A percentile compares a stretch with the other conserved stretches of the same genome.
These are phyloP conservation scores for Cnidoscolus chayamansa DNA, from an alignment of 441 rosid genomes.

Conservation along the genomic window DNA sequence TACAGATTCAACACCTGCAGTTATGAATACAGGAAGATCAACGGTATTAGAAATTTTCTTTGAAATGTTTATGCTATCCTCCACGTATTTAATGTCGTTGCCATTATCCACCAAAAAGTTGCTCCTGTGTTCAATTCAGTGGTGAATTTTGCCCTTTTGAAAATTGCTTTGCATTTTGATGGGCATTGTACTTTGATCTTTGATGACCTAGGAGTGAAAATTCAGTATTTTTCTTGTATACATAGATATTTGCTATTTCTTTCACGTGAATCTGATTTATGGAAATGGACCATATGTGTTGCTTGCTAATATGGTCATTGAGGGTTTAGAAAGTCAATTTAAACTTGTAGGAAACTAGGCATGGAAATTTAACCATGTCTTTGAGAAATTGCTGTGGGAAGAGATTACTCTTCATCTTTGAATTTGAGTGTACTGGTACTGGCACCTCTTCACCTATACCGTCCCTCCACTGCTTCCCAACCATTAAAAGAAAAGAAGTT, in stretches of 20 bases:
- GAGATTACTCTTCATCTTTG: neutral
- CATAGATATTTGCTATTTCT: neutral
- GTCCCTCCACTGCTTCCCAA: neutral
- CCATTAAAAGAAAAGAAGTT: neutral
- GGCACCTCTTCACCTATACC: neutral
- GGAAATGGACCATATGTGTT: neutral
- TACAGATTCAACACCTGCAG: constrained; percentile 37
- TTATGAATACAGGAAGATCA: constrained; percentile 47
- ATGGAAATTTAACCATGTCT: neutral
- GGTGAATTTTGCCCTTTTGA: neutral
- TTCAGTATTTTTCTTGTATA: neutral
- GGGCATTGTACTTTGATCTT: neutral
- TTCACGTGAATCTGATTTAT: neutral
- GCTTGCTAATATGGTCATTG: neutral
- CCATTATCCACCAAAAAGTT: neutral
- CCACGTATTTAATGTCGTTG: neutral
- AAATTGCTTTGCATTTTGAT: neutral
- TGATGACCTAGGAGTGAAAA: neutral
- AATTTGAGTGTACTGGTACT: neutral
- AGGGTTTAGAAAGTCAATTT: neutral
- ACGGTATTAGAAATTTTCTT: constrained; percentile 37
- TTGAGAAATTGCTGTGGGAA: neutral
- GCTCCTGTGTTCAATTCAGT: neutral
- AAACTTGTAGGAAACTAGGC: neutral
- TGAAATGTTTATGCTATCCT: constrained; percentile 5